Evolutionary conservation across 2,329 filamentous ascomycete species (phyloP).

Genomic region (Waltergamsia citrina): DNA sequence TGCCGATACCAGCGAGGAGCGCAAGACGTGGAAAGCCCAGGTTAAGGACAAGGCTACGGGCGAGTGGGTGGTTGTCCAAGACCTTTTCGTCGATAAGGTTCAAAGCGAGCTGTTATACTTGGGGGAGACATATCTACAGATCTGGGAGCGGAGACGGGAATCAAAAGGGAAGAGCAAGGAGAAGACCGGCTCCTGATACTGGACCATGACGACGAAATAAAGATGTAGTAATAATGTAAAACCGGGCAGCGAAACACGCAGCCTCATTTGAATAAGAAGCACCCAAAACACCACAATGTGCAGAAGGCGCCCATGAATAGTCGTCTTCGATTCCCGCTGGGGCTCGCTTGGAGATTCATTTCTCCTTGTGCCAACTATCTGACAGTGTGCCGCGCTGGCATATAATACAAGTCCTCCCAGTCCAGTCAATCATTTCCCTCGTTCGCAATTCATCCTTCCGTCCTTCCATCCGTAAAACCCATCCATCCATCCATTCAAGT

Average conservation of each 20-base stretch:
- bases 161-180: slow-evolving; percentile 17
- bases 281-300: too few species aligned
- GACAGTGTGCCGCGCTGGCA: too few species aligned
- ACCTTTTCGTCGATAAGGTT: slow-evolving; percentile 84
- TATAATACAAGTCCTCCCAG: too few species aligned
- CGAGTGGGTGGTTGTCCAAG: slow-evolving; percentile 90
- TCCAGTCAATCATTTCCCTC: too few species aligned
- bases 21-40: slow-evolving; percentile 91
- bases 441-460: neutral
- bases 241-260: too few species aligned
- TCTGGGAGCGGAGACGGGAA: slow-evolving; percentile 79
- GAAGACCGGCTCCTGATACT: neutral
- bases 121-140: slow-evolving; percentile 89
- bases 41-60: slow-evolving; percentile 70
- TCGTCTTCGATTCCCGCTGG: neutral
- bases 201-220: neutral
- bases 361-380: neutral
- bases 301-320: too few species aligned
- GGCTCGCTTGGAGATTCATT: neutral
- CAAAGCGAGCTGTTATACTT: slow-evolving; percentile 85
- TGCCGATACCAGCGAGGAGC: slow-evolving; percentile 78
- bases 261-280: too few species aligned
- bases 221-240: too few species aligned
- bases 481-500: neutral
- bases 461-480: neutral